phyloP scores from a whole-genome alignment of 352 stramenopile genomes.

The Pelagophyceae sp. region DNA sequence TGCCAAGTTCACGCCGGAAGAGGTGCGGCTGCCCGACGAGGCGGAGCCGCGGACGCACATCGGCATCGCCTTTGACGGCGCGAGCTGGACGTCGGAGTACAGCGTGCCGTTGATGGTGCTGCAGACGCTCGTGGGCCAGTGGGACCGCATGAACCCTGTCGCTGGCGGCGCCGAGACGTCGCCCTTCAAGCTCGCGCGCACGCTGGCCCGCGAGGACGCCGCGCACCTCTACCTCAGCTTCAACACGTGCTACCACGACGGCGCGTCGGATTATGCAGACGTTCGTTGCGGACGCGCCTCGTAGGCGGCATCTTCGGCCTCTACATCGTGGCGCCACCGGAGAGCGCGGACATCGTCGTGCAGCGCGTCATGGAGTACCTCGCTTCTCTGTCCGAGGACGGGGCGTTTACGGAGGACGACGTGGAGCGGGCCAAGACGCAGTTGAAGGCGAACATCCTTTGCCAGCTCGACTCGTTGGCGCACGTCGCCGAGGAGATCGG shows the following conservation, averaged over 20 bases:
- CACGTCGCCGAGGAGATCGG: conserved; percentile 99
- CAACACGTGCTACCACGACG: conserved; percentile 99
- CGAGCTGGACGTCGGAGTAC: conserved; percentile 94
- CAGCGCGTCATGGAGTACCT: conserved; percentile 88
- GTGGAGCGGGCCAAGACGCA: conserved; percentile 94
- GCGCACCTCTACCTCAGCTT: conserved; percentile 96
- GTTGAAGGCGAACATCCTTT: conserved; percentile 98
- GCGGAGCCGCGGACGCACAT: conserved; percentile 73
- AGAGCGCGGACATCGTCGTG: conserved; percentile 90
- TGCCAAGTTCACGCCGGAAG: conserved; percentile 62
- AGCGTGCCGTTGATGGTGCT: conserved; percentile 97
- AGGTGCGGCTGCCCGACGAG: conserved; percentile 39
- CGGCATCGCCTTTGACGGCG: conserved; percentile 93
- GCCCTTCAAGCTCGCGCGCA: conserved; percentile 88
- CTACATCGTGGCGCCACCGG: conserved; percentile 78
- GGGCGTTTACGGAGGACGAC: conserved; percentile 85
- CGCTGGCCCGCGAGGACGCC: conserved; percentile 86
- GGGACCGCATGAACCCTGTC: conserved; percentile 69
- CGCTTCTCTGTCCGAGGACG: conserved; percentile 87
- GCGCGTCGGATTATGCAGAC: too few species aligned
- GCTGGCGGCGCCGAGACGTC: conserved; percentile 84
- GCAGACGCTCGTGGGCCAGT: conserved; percentile 69
- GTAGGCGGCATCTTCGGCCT: conserved; percentile 98
- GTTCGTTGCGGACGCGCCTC: too few species aligned
- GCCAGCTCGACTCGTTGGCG: conserved; percentile 95